Base-by-base conservation (phyloP, 129 eudicot species). In the Saposhnikovia divaricata region DNA sequence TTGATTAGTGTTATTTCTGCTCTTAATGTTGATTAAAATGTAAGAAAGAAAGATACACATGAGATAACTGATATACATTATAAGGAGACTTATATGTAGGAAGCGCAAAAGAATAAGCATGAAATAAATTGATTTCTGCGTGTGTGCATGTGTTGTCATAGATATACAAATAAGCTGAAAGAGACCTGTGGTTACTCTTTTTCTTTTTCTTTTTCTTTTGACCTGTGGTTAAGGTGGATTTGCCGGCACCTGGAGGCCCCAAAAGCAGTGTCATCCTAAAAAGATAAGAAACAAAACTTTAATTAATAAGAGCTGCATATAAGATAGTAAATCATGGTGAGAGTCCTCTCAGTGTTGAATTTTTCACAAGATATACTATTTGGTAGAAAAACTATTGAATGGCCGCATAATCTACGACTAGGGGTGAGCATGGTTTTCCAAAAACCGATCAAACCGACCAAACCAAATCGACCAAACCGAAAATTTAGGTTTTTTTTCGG, bases 171-270 rank as follows among this genome's bases (percentile, higher is more conserved):
- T n/a, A 48, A 14, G n/a, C 37, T 76, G 80, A 79, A 77, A 76
- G 57, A 48, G 51, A 93, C 98, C 98, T 93, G 98, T 86, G 48
- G 98, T 93, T 59, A 93, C 96, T 90, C 98, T 86, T 81, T 93
- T 93, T 78, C 84, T n/a, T n/a, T n/a, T n/a, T n/a, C n/a, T n/a
- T n/a, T n/a, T n/a, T n/a, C n/a, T n/a, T n/a, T n/a, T n/a, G n/a
- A n/a, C n/a, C n/a, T n/a, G n/a, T n/a, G n/a, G n/a, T n/a, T 85
- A 93, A 85, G 40, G 98, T 85, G 72, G 98, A 87, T 86, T 93
- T 93, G 27, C 98, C 98, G 38, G 97, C 87, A 80, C 96, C 93
- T 57, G 98, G 98, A 55, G 98, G 98, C 39, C 98, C 98, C 83
- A 93, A 78, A 80, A 93, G 92, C 86, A 93, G 73, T 79, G 98